Base-by-base conservation (phyloP, 768 basidiomycete species). In the Coprinellus micaceus region DNA sequence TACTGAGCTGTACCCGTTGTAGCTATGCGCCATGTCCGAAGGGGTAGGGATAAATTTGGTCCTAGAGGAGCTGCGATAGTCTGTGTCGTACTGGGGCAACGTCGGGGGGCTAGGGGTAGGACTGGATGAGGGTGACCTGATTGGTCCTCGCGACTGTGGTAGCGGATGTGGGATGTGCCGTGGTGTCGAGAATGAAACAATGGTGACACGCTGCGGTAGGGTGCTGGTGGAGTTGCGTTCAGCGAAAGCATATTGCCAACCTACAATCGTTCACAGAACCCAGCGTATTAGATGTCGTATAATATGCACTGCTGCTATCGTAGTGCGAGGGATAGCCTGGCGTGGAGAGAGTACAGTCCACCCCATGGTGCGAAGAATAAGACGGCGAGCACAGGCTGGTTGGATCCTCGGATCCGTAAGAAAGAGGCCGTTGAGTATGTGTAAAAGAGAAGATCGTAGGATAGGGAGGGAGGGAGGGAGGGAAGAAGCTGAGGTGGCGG, bases 391-490 rank as follows among this genome's bases (percentile, higher is more conserved):
- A 74, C 39, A 61, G 61, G 26, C 63, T 64, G 52, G 56, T 64
- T 57, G 67, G 68, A 58, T 74, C 73, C 49, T 77, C 77, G 60
- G 76, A 80, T 28, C 74, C 58, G 62, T 76, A 79, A 40, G 71
- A 63, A 47, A 75, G 78, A 58, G 72, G 62, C 58, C 75, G 61
- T 58, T 76, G n/a, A n/a, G n/a, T n/a, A n/a, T n/a, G n/a, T n/a
- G n/a, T n/a, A n/a, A n/a, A n/a, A n/a, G n/a, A n/a, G n/a, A n/a
- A n/a, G n/a, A n/a, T n/a, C n/a, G n/a, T n/a, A n/a, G n/a, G n/a
- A n/a, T n/a, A n/a, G n/a, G n/a, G n/a, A n/a, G n/a, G n/a, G n/a
- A n/a, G n/a, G n/a, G n/a, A n/a, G n/a, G n/a, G n/a, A n/a, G n/a
- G n/a, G n/a, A n/a, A n/a, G n/a, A n/a, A n/a, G n/a, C n/a, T n/a